Evolutionary conservation across 805 yeast genomes (phyloP).

Genomic region (Sporopachydermia quercuum): DNA sequence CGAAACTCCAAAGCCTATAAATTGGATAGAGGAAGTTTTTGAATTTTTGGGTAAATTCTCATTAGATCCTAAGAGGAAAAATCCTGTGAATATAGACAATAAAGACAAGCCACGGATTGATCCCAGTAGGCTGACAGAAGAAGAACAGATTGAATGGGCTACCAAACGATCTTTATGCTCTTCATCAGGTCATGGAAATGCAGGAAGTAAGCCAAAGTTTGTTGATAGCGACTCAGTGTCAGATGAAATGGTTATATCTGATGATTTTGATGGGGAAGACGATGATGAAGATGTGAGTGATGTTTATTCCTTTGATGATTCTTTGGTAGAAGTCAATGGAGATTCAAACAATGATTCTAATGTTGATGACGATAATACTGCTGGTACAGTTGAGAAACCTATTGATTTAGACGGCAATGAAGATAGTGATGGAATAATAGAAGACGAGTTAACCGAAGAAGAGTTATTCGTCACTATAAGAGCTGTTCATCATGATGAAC

Average conservation of each 20-base stretch:
- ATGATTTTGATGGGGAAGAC: conserved; percentile 7
- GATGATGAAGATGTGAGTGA: conserved; percentile 8
- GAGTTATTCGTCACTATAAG: conserved; percentile 35
- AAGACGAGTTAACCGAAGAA: conserved; percentile 18
- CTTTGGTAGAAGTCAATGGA: conserved; percentile 5
- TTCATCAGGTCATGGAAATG: too few relatives aligned
- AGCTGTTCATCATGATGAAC: conserved; percentile 46
- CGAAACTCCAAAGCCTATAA: conserved; percentile 40
- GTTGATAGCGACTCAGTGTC: conserved; percentile 16
- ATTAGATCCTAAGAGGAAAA: conserved; percentile 43
- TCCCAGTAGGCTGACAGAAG: conserved; percentile 58
- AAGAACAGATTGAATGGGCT: conserved; percentile 70
- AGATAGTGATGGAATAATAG: conserved; percentile 7
- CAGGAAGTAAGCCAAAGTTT: conserved; percentile 14
- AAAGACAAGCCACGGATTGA: conserved; percentile 44
- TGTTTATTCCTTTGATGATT: conserved; percentile 4
- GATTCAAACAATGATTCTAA: conserved; percentile 14
- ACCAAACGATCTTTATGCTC: conserved; percentile 53
- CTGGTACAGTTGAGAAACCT: conserved; percentile 2
- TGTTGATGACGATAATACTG: conserved; percentile 11
- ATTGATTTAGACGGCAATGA: conserved; percentile 6
- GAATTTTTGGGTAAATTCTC: conserved; percentile 56
- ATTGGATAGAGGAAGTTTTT: conserved; percentile 53
- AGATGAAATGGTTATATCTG: conserved; percentile 16
- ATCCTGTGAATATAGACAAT: conserved; percentile 33